Evolutionary conservation across 2,329 filamentous ascomycete species (phyloP), one percentile per base, ranked within the genome.

Genomic region (Chrysosporium queenslandicum): DNA sequence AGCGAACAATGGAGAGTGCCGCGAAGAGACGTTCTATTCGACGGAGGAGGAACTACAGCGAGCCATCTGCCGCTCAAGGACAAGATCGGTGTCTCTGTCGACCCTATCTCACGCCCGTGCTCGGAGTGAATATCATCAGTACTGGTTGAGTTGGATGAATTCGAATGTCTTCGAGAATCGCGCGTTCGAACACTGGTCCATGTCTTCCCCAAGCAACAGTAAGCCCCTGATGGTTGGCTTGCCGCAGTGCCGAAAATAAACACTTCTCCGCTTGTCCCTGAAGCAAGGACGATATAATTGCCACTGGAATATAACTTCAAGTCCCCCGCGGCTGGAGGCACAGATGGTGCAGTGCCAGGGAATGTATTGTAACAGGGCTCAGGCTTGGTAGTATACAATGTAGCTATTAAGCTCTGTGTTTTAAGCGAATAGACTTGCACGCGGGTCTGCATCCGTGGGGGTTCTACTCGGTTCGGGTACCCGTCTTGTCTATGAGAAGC

Each of bases 381-480:
- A 73, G 64, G 80, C 75, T 46, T 86, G 78, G 84, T 82, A 60
- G 82, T 79, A 55, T 94, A 82, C 7, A 97, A 73, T 0, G 86
- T 85, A 23, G 83, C 79, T 51, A 96, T 70, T 52, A 80, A 79
- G 56, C 79, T 77, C 60, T 82, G 83, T n/a, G 83, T 86, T 59
- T 79, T 81, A 55, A 97, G 72, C 0, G 90, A 96, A 67, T 91
- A 94, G 0, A 97, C 74, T 60, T 96, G 88, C 4, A 95, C 87
- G 0, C 85, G 84, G 0, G 90, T 96, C 67, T 94, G 89, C 62
- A 91, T 94, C 43, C 61, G 63, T 16, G 56, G 57, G 1, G 58
- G 49, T 8, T 69, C 66, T 4, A 66, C 63, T 47, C 58, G 64
- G 20, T 37, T 60, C 7, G 55, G 41, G 8, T 62, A 62, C 42